A percentile compares a stretch with the other conserved stretches of the same genome.
Evolutionary conservation across 2,329 filamentous ascomycete genomes (phyloP).

Genomic region (Stagonosporopsis rhizophila): DNA sequence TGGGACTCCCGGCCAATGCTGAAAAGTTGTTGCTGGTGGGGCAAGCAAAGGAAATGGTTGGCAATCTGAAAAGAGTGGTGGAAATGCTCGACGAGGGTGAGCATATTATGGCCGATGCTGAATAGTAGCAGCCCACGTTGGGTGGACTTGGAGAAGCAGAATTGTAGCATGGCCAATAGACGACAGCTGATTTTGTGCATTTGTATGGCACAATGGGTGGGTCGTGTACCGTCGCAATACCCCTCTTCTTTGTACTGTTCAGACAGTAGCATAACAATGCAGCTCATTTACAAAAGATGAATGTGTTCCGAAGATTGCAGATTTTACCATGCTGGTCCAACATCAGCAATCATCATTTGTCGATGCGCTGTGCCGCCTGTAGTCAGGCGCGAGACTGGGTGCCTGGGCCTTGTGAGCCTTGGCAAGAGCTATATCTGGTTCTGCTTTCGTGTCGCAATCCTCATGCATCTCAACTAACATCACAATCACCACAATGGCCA

Average conservation of each 20-base stretch:
- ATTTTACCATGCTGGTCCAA: no score
- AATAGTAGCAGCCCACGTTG: constrained; percentile 5
- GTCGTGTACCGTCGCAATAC: constrained; percentile 7
- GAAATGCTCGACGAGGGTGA: constrained; percentile 93
- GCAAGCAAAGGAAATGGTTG: constrained; percentile 83
- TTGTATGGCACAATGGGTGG: constrained; percentile 5
- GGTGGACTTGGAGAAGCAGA: neutral
- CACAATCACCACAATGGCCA: neutral
- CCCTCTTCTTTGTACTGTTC: constrained; percentile 1
- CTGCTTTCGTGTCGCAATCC: no score
- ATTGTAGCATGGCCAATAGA: neutral
- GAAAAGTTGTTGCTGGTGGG: constrained; percentile 94
- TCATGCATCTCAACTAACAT: neutral
- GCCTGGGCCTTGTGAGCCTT: neutral
- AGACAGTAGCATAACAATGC: neutral
- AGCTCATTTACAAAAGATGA: neutral
- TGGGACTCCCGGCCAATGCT: constrained; percentile 92
- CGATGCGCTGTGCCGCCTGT: neutral
- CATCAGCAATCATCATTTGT: no score
- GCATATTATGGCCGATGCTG: constrained; percentile 76
- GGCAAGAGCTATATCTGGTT: no score
- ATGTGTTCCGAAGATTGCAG: neutral
- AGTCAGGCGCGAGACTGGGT: neutral
- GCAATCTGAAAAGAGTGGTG: constrained; percentile 82
- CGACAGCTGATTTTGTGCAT: neutral